Percentiles rank a stretch among this genome's conserved stretches.
These are phyloP conservation scores for Ceratobasidium sp. DNA, from an alignment of 1,284 basidiomycete species.

Conservation along the genomic window DNA sequence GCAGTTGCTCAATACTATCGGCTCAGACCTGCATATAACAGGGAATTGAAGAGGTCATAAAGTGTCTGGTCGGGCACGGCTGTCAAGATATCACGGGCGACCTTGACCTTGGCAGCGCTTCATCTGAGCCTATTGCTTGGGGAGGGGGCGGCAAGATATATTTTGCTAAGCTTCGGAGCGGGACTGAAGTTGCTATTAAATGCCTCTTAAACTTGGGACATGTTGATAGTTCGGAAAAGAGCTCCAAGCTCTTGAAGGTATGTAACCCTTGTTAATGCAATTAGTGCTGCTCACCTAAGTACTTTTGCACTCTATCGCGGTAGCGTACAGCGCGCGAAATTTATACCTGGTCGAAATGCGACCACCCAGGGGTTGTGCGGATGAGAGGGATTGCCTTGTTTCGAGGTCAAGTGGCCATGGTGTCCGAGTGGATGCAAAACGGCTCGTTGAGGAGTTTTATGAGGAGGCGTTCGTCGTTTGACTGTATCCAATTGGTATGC, in stretches of 20 bases:
- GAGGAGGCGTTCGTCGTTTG: not conserved
- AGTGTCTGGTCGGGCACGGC: constrained; percentile 10
- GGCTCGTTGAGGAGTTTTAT: constrained; percentile 1
- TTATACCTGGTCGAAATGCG: constrained; percentile 38
- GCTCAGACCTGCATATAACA: not conserved
- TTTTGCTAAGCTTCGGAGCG: constrained; percentile 1
- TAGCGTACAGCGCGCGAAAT: constrained; percentile 32
- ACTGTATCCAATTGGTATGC: constrained; percentile 24
- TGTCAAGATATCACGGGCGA: constrained; percentile 17
- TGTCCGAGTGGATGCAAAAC: constrained; percentile 26
- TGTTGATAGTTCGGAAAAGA: not conserved
- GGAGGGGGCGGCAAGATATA: constrained; percentile 24
- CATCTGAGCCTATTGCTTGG: not conserved
- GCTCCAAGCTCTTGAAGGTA: constrained; percentile 9
- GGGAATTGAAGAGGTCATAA: constrained; percentile 15
- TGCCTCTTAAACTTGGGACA: not conserved
- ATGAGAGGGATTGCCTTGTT: constrained; percentile 10
- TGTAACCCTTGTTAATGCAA: not conserved
- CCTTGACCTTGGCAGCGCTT: not conserved
- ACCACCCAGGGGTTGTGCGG: constrained; percentile 8
- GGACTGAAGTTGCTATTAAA: constrained; percentile 17
- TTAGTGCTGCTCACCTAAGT: not conserved
- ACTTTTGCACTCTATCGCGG: not conserved
- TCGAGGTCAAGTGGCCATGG: not conserved
- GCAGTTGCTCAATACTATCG: not conserved